These are phyloP conservation scores for Aspergillaceae sp. DNA, from an alignment of 2,329 filamentous ascomycete genomes.

Conservation along the genomic window DNA sequence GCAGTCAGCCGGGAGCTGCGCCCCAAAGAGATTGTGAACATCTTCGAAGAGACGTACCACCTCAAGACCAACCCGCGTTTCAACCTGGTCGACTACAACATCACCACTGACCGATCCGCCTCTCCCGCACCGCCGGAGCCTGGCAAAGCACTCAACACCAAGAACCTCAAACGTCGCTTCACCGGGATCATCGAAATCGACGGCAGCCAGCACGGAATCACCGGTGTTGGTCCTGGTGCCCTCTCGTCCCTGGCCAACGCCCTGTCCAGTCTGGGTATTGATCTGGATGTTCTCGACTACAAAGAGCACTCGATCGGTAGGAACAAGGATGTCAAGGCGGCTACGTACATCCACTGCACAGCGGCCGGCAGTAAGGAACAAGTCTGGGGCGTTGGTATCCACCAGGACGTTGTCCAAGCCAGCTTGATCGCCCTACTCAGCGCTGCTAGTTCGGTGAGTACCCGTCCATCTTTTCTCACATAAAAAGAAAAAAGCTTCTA, in stretches of 20 bases:
- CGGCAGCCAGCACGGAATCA: slow-evolving; percentile 66
- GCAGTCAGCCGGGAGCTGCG: slow-evolving; percentile 73
- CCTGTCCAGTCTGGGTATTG: slow-evolving; percentile 66
- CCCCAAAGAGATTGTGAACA: slow-evolving; percentile 68
- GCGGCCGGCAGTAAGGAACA: slow-evolving; percentile 53
- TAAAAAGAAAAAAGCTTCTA: too few species aligned
- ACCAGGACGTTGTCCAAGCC: slow-evolving; percentile 86
- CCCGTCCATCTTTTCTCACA: not conserved
- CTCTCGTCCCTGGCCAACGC: slow-evolving; percentile 83
- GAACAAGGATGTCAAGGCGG: slow-evolving; percentile 71
- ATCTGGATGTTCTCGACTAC: slow-evolving; percentile 87
- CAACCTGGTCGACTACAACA: slow-evolving; percentile 81
- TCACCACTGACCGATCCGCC: slow-evolving; percentile 69
- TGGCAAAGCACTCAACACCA: slow-evolving; percentile 67
- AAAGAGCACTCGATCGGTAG: slow-evolving; percentile 86
- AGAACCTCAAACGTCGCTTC: slow-evolving; percentile 72
- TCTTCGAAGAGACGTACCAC: slow-evolving; percentile 87
- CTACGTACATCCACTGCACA: slow-evolving; percentile 86
- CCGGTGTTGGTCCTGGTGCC: slow-evolving; percentile 77
- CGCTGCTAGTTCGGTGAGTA: slow-evolving; percentile 72
- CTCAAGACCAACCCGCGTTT: slow-evolving; percentile 77
- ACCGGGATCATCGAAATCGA: slow-evolving; percentile 78
- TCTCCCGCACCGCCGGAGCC: slow-evolving; percentile 61
- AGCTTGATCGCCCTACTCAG: slow-evolving; percentile 77
- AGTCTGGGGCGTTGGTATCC: slow-evolving; percentile 48